A percentile compares a stretch with the other conserved stretches of the same genome.
These are phyloP conservation scores for Neostapfia colusana DNA, from an alignment of 176 grass and related monocot species.

Conservation along the genomic window DNA sequence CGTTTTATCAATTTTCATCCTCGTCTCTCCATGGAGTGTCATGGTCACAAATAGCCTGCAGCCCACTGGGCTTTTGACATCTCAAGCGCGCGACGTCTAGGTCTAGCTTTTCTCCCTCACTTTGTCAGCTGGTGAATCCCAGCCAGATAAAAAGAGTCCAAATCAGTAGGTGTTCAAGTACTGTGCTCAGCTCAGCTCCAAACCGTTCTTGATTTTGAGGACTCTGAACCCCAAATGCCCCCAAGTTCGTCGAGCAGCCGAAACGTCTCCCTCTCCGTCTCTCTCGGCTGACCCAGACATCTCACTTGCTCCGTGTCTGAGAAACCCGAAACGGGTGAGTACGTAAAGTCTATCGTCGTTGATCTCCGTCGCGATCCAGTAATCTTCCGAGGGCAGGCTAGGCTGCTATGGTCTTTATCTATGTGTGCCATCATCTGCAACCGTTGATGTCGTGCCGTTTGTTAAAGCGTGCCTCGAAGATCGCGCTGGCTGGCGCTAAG, in stretches of 20 bases:
- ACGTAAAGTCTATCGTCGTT: background rate
- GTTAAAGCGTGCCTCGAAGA: too few relatives aligned
- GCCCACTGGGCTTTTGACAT: background rate
- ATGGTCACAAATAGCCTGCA: background rate
- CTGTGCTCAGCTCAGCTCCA: too few relatives aligned
- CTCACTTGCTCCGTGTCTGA: background rate
- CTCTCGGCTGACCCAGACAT: slow-evolving; percentile 6
- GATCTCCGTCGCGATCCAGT: background rate
- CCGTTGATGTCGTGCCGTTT: too few relatives aligned
- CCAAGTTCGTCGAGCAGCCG: background rate
- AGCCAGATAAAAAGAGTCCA: background rate
- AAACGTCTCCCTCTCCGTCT: background rate
- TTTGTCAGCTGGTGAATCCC: too few relatives aligned
- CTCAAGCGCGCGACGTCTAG: too few relatives aligned
- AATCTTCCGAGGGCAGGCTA: background rate
- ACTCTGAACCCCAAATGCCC: background rate
- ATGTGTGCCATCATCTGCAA: background rate
- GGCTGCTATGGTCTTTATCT: background rate
- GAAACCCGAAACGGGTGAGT: background rate
- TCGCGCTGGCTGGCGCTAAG: too few relatives aligned
- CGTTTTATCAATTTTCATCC: too few relatives aligned
- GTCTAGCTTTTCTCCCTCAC: too few relatives aligned
- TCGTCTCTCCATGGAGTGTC: too few relatives aligned
- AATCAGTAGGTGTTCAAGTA: too few relatives aligned
- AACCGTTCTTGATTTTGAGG: background rate